Evolutionary conservation across 2,329 filamentous ascomycete genomes (phyloP), one percentile per base, ranked within the genome.

Genomic region (Fusarium albidum): DNA sequence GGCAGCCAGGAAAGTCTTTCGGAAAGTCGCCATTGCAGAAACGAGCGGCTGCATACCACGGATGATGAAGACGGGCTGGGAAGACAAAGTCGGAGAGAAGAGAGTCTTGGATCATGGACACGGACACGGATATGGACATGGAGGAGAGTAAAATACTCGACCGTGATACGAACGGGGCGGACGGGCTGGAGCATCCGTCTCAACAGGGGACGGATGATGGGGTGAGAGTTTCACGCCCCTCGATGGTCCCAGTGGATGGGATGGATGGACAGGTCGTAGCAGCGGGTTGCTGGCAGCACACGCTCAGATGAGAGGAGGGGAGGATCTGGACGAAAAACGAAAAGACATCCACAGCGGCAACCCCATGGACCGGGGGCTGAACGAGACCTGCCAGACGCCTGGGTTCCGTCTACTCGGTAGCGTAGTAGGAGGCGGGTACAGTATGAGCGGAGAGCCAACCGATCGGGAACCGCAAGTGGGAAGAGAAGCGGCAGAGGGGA

Each of bases 21-120:
- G 81, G 64, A 87, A 73, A 43, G 76, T 78, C 68, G 79, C 75
- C 83, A 87, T 87, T 70, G 79, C 77, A 76, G 76, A 76, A 78
- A 77, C 73, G 78, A 84, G 73, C 65, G 78, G 73, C 73, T 75
- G 78, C 79, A 33, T 77, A 72, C 73, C 71, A 76, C 68, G 54
- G 57, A 59, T 49, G 49, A 54, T 27, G 55, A 48, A 46, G 47
- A 45, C 56, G 40, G 51, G 47, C 40, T 55, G 47, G 37, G 49
- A 49, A 25, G 38, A 38, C 18, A 37, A 37, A 40, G 27, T 33
- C 18, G 26, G 35, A 26, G 35, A 26, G 25, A 25, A 43, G 18
- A 18, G 32, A 31, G 27, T 12, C 14, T 40, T 51, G 48, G 51
- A 49, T 50, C 62, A 66, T 64, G 64, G 64, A 56, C n/a, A n/a